Base-by-base conservation (phyloP, 768 basidiomycete genomes). In the Russula vinacea region DNA sequence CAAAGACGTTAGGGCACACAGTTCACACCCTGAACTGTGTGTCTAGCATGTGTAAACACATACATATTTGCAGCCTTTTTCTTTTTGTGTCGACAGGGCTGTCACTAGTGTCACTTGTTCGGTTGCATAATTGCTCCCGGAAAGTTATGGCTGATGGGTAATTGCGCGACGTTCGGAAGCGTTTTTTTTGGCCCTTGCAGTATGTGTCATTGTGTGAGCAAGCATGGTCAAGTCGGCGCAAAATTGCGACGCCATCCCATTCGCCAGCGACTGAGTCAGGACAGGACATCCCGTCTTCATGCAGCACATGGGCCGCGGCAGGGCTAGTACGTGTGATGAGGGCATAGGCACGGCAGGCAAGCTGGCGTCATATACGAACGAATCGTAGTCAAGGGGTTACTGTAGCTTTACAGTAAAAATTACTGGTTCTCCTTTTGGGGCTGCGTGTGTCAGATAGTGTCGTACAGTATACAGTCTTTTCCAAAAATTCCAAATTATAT, bases 311-410 rank as follows among this genome's bases (percentile, higher is more conserved):
- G n/a, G 42, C 42, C 10, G 11, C 22, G 37, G 22, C 22, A 6
- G 22, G 32, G 60, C 29, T 17, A n/a, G 54, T 54, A 62, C 53
- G 60, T 56, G 54, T 13, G 61, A 62, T 50, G 33, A 62, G 60
- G 60, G 54, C 54, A 62, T 56, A 62, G 60, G 60, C 52, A 62
- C 53, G 35, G 32, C 60, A 37, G n/a, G n/a, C 13, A 10, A 24
- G 35, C 37, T 59, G 32, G 47, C 26, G n/a, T 53, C 17, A 29
- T 33, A 11, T 29, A 19, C 13, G 6, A 50, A 16, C 10, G 50
- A 5, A 17, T 33, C 19, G 26, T 52, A 26, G 22, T 55, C 22
- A 24, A 40, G 22, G 8, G 14, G 37, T 13, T 13, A 16, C 13
- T 5, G 49, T 16, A 17, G 26, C 14, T 4, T 47, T 14, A 5